Conservation (phyloP, 1,139 yeast genomes). For the Kodamaea anthophila region DNA sequence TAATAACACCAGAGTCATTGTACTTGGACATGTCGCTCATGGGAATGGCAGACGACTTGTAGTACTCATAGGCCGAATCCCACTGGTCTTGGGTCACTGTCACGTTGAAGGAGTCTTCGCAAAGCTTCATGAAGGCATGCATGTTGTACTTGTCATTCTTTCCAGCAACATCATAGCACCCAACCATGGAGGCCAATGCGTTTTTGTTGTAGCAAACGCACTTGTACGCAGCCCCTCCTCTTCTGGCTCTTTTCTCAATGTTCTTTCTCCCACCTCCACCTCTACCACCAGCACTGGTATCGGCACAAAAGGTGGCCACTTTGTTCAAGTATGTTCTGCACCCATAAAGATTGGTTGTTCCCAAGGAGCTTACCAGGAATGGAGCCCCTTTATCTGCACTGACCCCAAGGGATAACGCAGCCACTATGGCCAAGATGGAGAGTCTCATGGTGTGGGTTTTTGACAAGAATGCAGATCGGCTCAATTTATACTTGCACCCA, state of each 20-base stretch:
- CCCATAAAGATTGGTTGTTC: slow-evolving; percentile 2
- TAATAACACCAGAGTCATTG: slow-evolving; percentile 5
- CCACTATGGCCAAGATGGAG: not conserved
- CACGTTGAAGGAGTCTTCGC: not conserved
- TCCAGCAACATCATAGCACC: slow-evolving; percentile 2
- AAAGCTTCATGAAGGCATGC: slow-evolving; percentile 1
- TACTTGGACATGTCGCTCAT: slow-evolving; percentile 1
- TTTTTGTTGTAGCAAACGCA: slow-evolving; percentile 3
- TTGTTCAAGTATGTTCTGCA: slow-evolving; percentile 1
- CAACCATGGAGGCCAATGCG: slow-evolving; percentile 6
- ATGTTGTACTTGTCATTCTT: slow-evolving; percentile 1
- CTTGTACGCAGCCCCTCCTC: not conserved
- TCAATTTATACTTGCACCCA: too few species aligned
- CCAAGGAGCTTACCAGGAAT: slow-evolving; percentile 1
- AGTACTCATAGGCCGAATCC: slow-evolving; percentile 1
- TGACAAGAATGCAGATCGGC: not conserved
- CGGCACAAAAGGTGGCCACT: slow-evolving; percentile 1
- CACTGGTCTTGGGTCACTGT: slow-evolving; percentile 1
- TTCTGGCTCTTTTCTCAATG: too few species aligned
- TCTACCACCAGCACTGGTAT: not conserved
- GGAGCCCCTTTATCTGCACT: slow-evolving; percentile 1
- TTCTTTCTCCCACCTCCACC: too few species aligned
- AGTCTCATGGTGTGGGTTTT: slow-evolving; percentile 1
- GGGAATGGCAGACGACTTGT: not conserved
- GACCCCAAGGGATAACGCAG: not conserved